A percentile compares a stretch with the other conserved stretches of the same genome.
phyloP scores from a whole-genome alignment of 345 rosid genomes.

The Brassica cretica region DNA sequence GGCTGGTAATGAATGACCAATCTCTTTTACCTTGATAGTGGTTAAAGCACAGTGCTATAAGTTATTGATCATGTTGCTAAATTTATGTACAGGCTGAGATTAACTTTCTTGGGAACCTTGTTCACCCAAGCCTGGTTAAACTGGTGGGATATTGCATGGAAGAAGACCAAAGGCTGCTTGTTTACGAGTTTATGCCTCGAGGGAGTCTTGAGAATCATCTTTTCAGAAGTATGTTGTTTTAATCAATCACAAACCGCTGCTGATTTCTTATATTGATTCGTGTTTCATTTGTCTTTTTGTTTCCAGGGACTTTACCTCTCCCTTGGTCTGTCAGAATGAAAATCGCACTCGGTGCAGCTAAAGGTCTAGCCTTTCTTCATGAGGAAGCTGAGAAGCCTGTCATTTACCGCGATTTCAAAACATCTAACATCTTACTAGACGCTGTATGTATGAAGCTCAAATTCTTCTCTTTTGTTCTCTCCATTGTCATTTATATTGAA shows the following conservation, averaged over 20 bases:
- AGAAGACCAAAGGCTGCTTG: constrained; percentile 74
- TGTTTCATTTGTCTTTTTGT: neutral
- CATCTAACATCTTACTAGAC: constrained; percentile 75
- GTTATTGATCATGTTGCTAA: constrained; percentile 14
- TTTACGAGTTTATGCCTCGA: constrained; percentile 77
- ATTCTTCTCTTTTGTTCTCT: neutral
- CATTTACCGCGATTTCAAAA: constrained; percentile 84
- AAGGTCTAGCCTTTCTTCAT: constrained; percentile 82
- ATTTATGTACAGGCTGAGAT: constrained; percentile 62
- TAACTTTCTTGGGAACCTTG: constrained; percentile 74
- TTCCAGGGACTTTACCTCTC: constrained; percentile 76
- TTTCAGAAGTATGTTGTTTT: constrained; percentile 66
- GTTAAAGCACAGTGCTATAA: neutral
- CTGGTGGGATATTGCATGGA: constrained; percentile 79
- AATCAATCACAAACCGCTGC: too few species aligned
- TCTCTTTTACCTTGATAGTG: neutral
- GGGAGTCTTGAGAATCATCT: constrained; percentile 89
- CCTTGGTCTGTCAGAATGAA: constrained; percentile 90
- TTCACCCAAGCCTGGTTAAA: constrained; percentile 74
- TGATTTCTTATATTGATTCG: neutral
- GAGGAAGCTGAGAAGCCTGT: constrained; percentile 84
- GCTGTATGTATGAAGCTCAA: constrained; percentile 48
- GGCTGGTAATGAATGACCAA: constrained; percentile 60
- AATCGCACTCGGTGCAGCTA: constrained; percentile 81
- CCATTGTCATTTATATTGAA: neutral